A percentile compares a stretch with the other conserved stretches of the same genome.
Conservation (phyloP, 1,284 basidiomycete genomes). For the Meira nashicola region DNA sequence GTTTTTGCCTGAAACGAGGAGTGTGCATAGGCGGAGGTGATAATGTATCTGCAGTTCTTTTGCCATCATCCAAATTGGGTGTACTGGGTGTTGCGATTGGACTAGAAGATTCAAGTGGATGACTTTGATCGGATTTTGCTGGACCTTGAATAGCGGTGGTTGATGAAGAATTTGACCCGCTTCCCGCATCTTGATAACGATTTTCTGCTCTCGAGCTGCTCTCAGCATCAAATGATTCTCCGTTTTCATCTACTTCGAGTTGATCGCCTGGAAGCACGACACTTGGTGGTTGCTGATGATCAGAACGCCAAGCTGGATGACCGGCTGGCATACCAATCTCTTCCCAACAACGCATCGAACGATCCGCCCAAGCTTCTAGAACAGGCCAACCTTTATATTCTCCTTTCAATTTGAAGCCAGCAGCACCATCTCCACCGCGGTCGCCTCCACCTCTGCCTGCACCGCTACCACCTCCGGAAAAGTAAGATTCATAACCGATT, state of each 20-base stretch:
- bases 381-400: conserved; percentile 50
- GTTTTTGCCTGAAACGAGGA: conserved; percentile 39
- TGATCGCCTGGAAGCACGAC: conserved; percentile 12
- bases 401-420: conserved; percentile 40
- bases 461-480: conserved; percentile 35
- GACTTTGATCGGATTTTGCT: conserved; percentile 8
- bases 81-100: not conserved
- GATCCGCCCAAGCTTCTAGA: conserved; percentile 50
- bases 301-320: conserved; percentile 21
- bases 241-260: conserved; percentile 23
- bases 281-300: conserved; percentile 19
- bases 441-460: conserved; percentile 40
- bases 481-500: conserved; percentile 50
- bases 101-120: conserved; percentile 8
- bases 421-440: conserved; percentile 38
- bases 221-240: conserved; percentile 26
- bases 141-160: not conserved
- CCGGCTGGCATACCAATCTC: conserved; percentile 34
- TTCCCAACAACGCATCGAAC: conserved; percentile 42
- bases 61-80: not conserved
- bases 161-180: not conserved
- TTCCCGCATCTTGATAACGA: not conserved
- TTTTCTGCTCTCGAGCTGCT: conserved; percentile 10
- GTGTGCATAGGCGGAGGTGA: conserved; percentile 16
- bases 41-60: conserved; percentile 10